Conservation (phyloP, 371 early-diverging fungal species). For the Mucor mucedo region DNA sequence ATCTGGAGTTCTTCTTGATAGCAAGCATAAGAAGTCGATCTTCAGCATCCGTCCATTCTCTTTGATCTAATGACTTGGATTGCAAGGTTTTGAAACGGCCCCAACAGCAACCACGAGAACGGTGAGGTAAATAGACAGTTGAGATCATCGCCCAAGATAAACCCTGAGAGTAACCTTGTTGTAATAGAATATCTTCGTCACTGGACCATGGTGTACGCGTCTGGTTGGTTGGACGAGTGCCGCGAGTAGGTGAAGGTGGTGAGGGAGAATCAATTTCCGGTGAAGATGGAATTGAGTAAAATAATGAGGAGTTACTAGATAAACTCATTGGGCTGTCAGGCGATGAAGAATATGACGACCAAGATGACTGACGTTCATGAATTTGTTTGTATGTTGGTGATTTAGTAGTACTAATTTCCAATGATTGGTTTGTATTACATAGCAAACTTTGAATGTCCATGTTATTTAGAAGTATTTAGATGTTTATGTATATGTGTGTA, state of each 20-base stretch:
- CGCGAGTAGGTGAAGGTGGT: not conserved
- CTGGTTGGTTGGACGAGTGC: not conserved
- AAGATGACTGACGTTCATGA: conserved; percentile 16
- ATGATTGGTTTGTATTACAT: conserved; percentile 5
- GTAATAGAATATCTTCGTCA: conserved; percentile 29
- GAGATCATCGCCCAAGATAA: conserved; percentile 39
- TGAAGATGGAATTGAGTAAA: conserved; percentile 19
- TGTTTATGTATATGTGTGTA: not conserved
- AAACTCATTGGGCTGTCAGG: conserved; percentile 17
- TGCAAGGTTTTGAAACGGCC: conserved; percentile 36
- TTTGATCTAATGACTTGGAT: conserved; percentile 35
- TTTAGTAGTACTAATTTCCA: not conserved
- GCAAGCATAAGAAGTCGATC: conserved; percentile 36
- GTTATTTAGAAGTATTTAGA: not conserved
- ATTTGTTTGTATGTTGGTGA: conserved; percentile 1
- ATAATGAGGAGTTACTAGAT: conserved; percentile 9
- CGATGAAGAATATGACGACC: conserved; percentile 16
- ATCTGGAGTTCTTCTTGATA: conserved; percentile 37
- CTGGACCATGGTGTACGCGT: conserved; percentile 31
- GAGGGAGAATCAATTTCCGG: conserved; percentile 15
- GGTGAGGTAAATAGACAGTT: conserved; percentile 29
- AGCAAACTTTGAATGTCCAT: conserved; percentile 31
- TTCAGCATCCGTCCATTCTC: conserved; percentile 40
- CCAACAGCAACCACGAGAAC: conserved; percentile 39
- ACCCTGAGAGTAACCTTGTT: conserved; percentile 34